Evolutionary conservation across 805 yeast species (phyloP).

Genomic region (Candida tibetensis): DNA sequence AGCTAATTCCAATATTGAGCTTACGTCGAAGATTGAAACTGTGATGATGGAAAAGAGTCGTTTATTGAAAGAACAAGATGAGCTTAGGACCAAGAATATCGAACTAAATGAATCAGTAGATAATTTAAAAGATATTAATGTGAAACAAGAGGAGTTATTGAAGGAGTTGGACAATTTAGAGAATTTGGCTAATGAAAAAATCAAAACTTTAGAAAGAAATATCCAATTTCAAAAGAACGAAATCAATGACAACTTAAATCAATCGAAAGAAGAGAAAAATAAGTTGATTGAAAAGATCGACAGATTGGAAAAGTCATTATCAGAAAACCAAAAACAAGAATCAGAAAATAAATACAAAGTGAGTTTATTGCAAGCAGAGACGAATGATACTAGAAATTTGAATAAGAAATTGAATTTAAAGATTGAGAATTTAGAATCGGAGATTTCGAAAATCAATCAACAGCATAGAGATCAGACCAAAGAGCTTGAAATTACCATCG

Average conservation of each 20-base stretch:
- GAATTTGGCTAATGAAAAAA: constrained; percentile 21
- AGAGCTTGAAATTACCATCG: constrained; percentile 7
- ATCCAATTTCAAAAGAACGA: constrained; percentile 8
- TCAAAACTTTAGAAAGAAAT: constrained; percentile 15
- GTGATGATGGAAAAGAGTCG: constrained; percentile 19
- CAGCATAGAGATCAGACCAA: constrained; percentile 4
- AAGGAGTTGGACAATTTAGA: constrained; percentile 23
- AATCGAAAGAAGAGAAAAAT: constrained; percentile 14
- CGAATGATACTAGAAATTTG: constrained; percentile 7
- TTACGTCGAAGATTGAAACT: constrained; percentile 14
- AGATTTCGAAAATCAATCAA: constrained; percentile 17
- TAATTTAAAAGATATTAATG: constrained; percentile 18
- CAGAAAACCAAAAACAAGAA: constrained; percentile 14
- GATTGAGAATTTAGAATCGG: constrained; percentile 28
- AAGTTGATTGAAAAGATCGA: constrained; percentile 15
- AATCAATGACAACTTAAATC: constrained; percentile 11
- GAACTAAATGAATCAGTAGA: constrained; percentile 10
- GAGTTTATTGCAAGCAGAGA: constrained; percentile 5
- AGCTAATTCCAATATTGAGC: constrained; percentile 11
- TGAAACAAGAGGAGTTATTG: constrained; percentile 20
- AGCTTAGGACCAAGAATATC: constrained; percentile 5
- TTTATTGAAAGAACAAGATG: constrained; percentile 4
- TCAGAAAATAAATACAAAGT: constrained; percentile 7
- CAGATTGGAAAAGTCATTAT: constrained; percentile 8
- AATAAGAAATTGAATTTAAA: constrained; percentile 6